Conservation (phyloP, 2,329 filamentous ascomycete species). For the Aureobasidium pullulans region DNA sequence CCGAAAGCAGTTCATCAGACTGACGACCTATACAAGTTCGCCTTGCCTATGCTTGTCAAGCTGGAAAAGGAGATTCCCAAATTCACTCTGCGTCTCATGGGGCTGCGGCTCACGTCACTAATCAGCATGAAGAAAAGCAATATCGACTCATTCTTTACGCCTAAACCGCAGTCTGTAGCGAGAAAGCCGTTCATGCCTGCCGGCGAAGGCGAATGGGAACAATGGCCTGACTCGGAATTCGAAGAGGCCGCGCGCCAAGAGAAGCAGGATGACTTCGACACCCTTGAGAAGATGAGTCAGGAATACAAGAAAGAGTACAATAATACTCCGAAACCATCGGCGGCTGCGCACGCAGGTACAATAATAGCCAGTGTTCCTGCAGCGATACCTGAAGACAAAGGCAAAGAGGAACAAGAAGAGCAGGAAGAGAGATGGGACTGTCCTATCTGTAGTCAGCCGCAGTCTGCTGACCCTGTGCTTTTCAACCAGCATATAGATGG, state of each 20-base stretch:
- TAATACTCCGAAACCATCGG: conserved; percentile 2
- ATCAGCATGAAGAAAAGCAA: conserved; percentile 77
- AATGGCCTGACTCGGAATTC: conserved; percentile 61
- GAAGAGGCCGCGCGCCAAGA: conserved; percentile 55
- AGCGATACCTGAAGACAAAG: conserved; percentile 5
- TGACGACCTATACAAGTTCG: conserved; percentile 75
- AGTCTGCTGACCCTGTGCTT: conserved; percentile 62
- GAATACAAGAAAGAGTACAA: conserved; percentile 31
- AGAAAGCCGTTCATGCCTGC: conserved; percentile 23
- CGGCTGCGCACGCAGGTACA: conserved; percentile 8
- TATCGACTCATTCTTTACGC: conserved; percentile 69
- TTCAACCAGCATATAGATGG: conserved; percentile 93
- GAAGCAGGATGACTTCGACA: conserved; percentile 53
- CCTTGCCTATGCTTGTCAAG: conserved; percentile 75
- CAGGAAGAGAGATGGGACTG: conserved; percentile 63
- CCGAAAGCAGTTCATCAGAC: conserved; percentile 65
- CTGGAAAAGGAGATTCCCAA: conserved; percentile 74
- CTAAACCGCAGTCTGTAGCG: conserved; percentile 32
- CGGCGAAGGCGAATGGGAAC: conserved; percentile 54
- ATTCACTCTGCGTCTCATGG: conserved; percentile 78
- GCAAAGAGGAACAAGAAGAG: conserved; percentile 24
- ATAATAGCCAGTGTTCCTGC: conserved; percentile 17
- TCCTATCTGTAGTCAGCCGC: conserved; percentile 75
- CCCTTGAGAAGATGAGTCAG: conserved; percentile 56
- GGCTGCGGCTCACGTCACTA: conserved; percentile 78